Conservation (phyloP, 257 asterid genomes). For the Solanum dulcamara region DNA sequence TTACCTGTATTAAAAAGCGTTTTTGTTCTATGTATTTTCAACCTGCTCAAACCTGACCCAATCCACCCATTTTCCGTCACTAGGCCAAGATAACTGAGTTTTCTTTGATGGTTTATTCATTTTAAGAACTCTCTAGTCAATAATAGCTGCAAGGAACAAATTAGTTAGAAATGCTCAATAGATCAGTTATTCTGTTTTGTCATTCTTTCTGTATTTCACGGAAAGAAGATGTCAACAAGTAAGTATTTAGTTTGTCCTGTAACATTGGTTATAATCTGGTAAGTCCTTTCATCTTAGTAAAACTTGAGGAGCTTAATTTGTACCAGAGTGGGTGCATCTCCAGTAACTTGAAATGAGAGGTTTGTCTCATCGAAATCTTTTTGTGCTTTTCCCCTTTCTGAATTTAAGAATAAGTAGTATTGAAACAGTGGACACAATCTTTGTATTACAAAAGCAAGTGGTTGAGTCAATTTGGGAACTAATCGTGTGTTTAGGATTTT, state of each 20-base stretch:
- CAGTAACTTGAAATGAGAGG: not conserved
- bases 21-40: not conserved
- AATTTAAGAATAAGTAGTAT: not conserved
- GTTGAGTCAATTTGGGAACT: too few species aligned
- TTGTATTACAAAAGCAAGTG: not conserved
- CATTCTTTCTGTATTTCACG: not conserved
- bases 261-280: not conserved
- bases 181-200: not conserved
- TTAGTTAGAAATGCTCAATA: not conserved
- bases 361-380: not conserved
- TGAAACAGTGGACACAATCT: not conserved
- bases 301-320: not conserved
- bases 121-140: not conserved
- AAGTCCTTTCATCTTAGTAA: not conserved
- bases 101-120: not conserved
- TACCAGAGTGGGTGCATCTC: not conserved
- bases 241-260: not conserved
- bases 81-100: not conserved
- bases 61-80: not conserved
- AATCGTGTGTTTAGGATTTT: too few species aligned
- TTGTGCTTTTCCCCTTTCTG: not conserved
- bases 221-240: not conserved
- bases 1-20: not conserved
- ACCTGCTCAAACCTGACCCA: not conserved
- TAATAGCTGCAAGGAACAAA: not conserved